Conservation (phyloP, 140 eudicot genomes). For the Oenanthe javanica region DNA sequence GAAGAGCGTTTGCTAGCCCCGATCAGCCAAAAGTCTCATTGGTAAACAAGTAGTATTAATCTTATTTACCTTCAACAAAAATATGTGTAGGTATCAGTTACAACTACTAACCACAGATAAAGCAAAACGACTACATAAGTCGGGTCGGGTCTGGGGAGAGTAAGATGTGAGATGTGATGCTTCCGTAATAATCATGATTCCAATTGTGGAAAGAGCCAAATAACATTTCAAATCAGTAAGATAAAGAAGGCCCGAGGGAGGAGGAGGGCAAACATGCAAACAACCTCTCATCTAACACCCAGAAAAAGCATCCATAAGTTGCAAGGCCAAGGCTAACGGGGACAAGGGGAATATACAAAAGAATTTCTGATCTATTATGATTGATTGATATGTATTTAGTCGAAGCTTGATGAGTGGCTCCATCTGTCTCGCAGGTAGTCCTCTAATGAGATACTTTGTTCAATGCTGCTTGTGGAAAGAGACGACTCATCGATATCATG, state of each 20-base stretch:
- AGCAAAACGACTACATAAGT: neutral
- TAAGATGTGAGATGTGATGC: too few species aligned
- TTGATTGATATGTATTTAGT: conserved; percentile 9
- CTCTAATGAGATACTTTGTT: conserved; percentile 59
- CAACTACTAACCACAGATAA: too few species aligned
- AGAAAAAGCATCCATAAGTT: neutral
- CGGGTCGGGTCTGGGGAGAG: too few species aligned
- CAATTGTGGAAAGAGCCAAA: neutral
- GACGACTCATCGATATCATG: conserved; percentile 59
- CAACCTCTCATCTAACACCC: conserved; percentile 45
- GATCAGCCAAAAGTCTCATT: too few species aligned
- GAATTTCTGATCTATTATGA: neutral
- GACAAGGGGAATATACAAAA: conserved; percentile 10
- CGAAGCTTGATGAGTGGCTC: conserved; percentile 77
- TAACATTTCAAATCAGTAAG: neutral
- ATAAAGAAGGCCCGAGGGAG: conserved; percentile 8
- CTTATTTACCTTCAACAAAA: neutral
- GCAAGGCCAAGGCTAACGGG: neutral
- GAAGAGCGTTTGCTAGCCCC: too few species aligned
- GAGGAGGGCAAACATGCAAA: conserved; percentile 32
- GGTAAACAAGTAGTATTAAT: neutral
- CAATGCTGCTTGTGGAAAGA: conserved; percentile 56
- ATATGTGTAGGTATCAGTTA: neutral
- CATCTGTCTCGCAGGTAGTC: conserved; percentile 73
- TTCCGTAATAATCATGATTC: too few species aligned